Evolutionary conservation across 192 early-diverging fungal species (phyloP).

Genomic region (Obelidium mucronatum): DNA sequence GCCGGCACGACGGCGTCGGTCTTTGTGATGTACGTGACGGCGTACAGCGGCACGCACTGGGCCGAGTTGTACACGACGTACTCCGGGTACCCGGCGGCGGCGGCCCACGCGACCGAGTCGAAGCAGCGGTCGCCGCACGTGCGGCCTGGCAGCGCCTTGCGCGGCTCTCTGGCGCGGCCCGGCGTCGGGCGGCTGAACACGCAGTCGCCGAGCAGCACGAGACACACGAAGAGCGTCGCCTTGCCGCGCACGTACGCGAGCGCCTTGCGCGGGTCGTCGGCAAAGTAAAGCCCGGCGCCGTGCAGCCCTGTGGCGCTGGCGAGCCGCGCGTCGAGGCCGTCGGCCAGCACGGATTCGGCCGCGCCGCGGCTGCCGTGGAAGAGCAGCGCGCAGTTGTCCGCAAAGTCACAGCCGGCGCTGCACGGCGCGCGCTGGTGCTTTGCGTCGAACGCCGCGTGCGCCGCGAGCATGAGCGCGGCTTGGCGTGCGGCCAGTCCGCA

Average conservation of each 20-base stretch:
- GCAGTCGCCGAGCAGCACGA: slow-evolving; percentile 11
- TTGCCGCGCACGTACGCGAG: background rate
- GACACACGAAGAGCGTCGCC: background rate
- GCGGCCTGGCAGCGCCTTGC: background rate
- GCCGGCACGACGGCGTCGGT: too few relatives aligned
- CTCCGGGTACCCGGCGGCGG: background rate
- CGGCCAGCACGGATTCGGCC: background rate
- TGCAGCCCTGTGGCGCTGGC: background rate
- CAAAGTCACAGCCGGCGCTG: too few relatives aligned
- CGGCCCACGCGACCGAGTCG: background rate
- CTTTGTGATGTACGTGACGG: background rate
- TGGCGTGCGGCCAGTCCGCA: background rate
- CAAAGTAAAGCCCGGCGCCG: slow-evolving; percentile 15
- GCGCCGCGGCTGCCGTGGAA: background rate
- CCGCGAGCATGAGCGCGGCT: background rate
- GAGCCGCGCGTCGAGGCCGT: background rate
- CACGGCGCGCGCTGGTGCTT: too few relatives aligned
- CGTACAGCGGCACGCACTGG: slow-evolving; percentile 17
- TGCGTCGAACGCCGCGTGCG: background rate
- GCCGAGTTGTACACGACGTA: slow-evolving; percentile 9
- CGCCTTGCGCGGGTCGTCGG: background rate
- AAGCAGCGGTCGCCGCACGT: slow-evolving; percentile 5
- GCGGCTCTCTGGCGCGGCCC: background rate
- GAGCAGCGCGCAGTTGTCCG: slow-evolving; percentile 5
- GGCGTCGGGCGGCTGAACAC: background rate